Base-by-base conservation (phyloP, 768 basidiomycete species). In the Collybia mongolica region DNA sequence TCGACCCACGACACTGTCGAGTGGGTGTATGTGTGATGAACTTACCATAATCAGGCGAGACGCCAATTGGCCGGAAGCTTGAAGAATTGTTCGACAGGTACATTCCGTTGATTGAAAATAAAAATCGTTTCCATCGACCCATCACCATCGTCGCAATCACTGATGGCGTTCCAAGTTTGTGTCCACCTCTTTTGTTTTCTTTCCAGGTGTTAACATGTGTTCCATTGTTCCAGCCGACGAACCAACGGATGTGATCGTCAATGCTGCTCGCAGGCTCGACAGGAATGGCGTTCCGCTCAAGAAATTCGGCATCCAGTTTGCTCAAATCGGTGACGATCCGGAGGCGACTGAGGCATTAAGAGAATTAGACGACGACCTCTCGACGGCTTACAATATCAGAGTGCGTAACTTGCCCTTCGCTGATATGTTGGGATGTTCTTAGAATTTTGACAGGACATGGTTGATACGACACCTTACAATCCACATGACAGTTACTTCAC, bases 71-170 rank as follows among this genome's bases (percentile, higher is more conserved):
- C 11, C 17, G 42, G 38, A 55, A 49, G 20, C 49, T 60, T 7
- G 40, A 54, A 9, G 45, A 51, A 11, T 26, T 60, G 19, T 55
- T 57, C 47, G 32, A 50, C 19, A 54, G 38, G 24, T 60, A 60
- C 45, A 42, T 60, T 26, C 59, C 59, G 7, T 20, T 53, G 8
- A 32, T 60, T 11, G 59, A 60, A 35, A 37, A 57, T 39, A 39
- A 8, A 40, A 39, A n/a, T 38, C 52, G 28, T 60, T 59, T 20
- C 22, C 46, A 48, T 20, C 32, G 37, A 5, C 46, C 46, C 2
- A 48, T 48, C 17, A 39, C 32, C 11, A 15, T 48, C 5, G 37
- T 48, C 22, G 46, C 39, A 11, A 48, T 48, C 32, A 48, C 46
- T 11, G 46, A 48, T 23, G 46, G 46, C 7, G 46, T 48, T n/a